Base-by-base conservation (phyloP, 2,329 filamentous ascomycete genomes). In the Colletotrichum sp. region DNA sequence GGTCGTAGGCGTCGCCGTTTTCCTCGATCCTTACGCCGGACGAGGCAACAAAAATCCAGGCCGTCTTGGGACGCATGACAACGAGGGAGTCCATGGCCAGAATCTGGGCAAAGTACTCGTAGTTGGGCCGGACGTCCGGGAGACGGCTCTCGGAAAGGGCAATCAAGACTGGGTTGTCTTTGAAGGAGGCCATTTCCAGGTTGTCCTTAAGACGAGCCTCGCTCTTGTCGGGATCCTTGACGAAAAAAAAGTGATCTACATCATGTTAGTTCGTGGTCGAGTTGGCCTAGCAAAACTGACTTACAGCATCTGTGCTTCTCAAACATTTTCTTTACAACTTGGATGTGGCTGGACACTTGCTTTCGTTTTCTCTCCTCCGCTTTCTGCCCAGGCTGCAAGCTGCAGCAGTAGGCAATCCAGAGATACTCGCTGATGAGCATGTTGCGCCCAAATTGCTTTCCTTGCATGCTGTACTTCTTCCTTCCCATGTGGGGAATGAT, bases 351-450 rank as follows among this genome's bases (percentile, higher is more conserved):
- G 4, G 91, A 93, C 7, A 93, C 90, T 78, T 93, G 91, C 81
- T 93, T 93, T 70, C 90, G 86, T 75, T 87, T 84, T 80, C 88
- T 87, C 71, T 87, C 81, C 74, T 87, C 85, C 4, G 87, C 86
- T 55, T 84, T 82, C 62, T 82, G 82, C 5, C 87, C 87, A 5
- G 86, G 83, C 34, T 86, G 84, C 72, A 90, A 83, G 36, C 82
- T 81, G 36, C 82, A 81, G 79, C 84, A 84, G 77, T 87, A 86
- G 12, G 87, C 85, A 73, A 89, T 87, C 88, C 88, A 93, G 58
- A 93, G 87, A 81, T 93, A 93, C 81, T 92, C 90, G 78, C 88
- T 90, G 78, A 94, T 93, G 70, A 94, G 86, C 88, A 93, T 92
- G 82, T 94, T 94, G 63, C 92, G 90, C 6, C 92, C 92, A 77